These are phyloP conservation scores for Apophysomyces elegans DNA, from an alignment of 371 early-diverging fungal species.

Conservation along the genomic window DNA sequence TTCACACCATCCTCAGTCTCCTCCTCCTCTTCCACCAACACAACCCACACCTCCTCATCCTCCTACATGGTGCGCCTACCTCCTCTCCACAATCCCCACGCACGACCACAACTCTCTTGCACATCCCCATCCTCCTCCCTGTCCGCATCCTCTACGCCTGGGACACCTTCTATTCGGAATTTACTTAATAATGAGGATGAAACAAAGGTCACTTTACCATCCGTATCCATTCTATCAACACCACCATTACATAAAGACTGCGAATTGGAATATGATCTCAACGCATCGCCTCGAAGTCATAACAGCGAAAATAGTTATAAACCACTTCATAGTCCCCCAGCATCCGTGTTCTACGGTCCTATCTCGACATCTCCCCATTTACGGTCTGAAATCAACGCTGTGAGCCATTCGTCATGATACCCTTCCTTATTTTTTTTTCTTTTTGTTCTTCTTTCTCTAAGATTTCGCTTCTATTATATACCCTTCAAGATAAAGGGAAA, in stretches of 20 bases:
- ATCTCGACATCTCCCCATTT: constrained; percentile 4
- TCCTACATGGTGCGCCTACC: constrained; percentile 13
- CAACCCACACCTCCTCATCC: constrained; percentile 16
- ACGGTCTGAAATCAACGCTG: constrained; percentile 1
- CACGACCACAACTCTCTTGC: constrained; percentile 9
- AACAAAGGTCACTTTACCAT: not conserved
- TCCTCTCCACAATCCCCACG: constrained; percentile 3
- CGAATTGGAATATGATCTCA: constrained; percentile 8
- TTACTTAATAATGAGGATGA: constrained; percentile 33
- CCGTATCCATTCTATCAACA: constrained; percentile 5
- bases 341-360: constrained; percentile 1
- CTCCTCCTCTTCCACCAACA: constrained; percentile 1
- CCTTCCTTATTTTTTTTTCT: not conserved
- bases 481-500: not conserved
- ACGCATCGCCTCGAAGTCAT: constrained; percentile 7
- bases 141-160: constrained; percentile 31
- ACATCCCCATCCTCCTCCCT: constrained; percentile 30
- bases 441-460: not conserved
- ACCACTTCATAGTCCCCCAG: constrained; percentile 2
- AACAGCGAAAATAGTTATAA: constrained; percentile 5
- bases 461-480: not conserved
- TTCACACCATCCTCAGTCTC: constrained; percentile 15
- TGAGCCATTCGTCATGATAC: not conserved
- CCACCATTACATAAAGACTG: constrained; percentile 8
- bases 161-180: constrained; percentile 34